These are phyloP conservation scores for Penicillium occitanis DNA, from an alignment of 2,329 filamentous ascomycete genomes.

Conservation along the genomic window DNA sequence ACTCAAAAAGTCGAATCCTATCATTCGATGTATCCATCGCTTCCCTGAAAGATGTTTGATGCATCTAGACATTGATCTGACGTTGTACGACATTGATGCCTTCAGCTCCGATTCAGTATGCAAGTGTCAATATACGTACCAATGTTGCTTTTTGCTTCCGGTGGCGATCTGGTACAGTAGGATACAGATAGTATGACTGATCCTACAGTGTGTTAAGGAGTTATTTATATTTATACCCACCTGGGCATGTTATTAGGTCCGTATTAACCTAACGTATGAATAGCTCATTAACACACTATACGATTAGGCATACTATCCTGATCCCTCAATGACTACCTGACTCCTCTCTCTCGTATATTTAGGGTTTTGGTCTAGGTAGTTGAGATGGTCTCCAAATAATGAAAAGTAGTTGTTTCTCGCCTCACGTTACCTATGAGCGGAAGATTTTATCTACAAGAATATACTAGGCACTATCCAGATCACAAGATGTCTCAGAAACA, in stretches of 20 bases:
- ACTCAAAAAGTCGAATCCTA: not conserved
- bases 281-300: no score
- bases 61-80: not conserved
- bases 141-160: not conserved
- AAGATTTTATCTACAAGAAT: constrained; percentile 16
- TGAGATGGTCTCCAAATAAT: not conserved
- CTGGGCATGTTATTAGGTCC: no score
- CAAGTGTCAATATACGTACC: not conserved
- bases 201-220: no score
- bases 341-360: no score
- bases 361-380: not conserved
- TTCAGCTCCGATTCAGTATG: not conserved
- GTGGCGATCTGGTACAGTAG: no score
- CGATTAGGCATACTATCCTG: no score
- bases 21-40: not conserved
- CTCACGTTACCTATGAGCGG: constrained; percentile 26
- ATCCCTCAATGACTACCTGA: no score
- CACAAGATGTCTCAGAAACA: not conserved
- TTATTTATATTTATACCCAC: no score
- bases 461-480: constrained; percentile 7
- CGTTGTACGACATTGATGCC: not conserved
- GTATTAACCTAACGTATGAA: no score
- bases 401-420: constrained; percentile 37
- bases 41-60: not conserved
- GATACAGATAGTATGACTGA: no score